These are phyloP conservation scores for Piper betle DNA, from an alignment of 164 flowering plant species.

Conservation along the genomic window DNA sequence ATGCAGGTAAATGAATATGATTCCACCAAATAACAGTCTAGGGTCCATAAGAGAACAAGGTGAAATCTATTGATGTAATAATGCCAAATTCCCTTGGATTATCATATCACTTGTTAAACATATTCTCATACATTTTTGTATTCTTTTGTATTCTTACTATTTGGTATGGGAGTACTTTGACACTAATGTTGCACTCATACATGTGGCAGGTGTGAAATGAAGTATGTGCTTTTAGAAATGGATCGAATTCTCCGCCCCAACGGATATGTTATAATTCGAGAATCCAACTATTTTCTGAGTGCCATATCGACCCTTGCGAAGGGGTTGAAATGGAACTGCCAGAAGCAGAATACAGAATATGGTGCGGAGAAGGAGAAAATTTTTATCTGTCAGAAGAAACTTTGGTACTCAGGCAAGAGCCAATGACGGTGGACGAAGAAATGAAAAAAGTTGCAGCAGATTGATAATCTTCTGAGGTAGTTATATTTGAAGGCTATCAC, in stretches of 20 bases:
- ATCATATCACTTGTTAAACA: too few relatives aligned
- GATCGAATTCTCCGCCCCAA: conserved; percentile 75
- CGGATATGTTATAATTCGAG: conserved; percentile 73
- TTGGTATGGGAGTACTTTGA: background rate
- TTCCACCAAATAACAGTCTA: too few relatives aligned
- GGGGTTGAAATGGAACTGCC: conserved; percentile 84
- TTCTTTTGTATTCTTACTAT: background rate
- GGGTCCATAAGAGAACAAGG: too few relatives aligned
- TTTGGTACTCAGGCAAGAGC: conserved; percentile 48
- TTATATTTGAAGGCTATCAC: background rate
- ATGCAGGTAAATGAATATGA: too few relatives aligned
- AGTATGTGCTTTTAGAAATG: conserved; percentile 81
- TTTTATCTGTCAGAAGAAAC: conserved; percentile 78
- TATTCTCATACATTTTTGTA: background rate
- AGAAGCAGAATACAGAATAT: conserved; percentile 65
- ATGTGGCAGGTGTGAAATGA: conserved; percentile 75
- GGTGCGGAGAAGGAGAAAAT: conserved; percentile 57
- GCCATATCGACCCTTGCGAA: conserved; percentile 52
- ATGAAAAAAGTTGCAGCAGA: background rate
- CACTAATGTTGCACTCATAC: background rate
- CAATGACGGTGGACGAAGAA: background rate
- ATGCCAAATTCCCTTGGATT: too few relatives aligned
- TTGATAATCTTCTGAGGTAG: background rate
- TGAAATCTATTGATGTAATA: too few relatives aligned
- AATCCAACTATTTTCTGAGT: conserved; percentile 61